A percentile compares a stretch with the other conserved stretches of the same genome.
These are phyloP conservation scores for Lentinula novae-zelandiae DNA, from an alignment of 1,284 basidiomycete genomes.

Conservation along the genomic window DNA sequence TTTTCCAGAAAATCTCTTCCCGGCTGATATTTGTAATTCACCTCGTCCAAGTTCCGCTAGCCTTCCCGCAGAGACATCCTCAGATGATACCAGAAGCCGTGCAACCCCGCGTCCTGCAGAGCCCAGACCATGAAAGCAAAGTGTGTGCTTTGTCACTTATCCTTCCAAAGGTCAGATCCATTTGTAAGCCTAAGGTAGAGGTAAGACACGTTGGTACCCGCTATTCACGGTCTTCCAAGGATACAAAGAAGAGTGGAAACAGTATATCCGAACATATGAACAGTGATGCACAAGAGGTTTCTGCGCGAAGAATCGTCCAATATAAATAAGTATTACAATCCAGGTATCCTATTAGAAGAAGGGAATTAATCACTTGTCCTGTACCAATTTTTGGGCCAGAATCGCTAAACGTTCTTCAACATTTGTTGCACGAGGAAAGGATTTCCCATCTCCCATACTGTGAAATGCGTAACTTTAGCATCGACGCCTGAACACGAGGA, in stretches of 20 bases:
- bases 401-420: conserved; percentile 60
- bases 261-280: not conserved
- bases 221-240: not conserved
- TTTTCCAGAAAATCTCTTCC: not conserved
- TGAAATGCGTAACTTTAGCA: not conserved
- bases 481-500: not conserved
- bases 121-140: not conserved
- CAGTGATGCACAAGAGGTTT: not conserved
- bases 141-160: not conserved
- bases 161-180: not conserved
- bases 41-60: not conserved
- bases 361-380: conserved; percentile 37
- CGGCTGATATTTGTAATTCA: not conserved
- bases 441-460: conserved; percentile 64
- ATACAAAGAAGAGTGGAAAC: not conserved
- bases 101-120: not conserved
- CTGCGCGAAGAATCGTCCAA: not conserved
- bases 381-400: conserved; percentile 56
- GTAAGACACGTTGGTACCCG: not conserved
- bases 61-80: not conserved
- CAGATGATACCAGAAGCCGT: not conserved
- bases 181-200: not conserved
- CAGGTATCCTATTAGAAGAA: not conserved
- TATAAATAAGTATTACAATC: not conserved
- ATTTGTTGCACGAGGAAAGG: conserved; percentile 61